These are phyloP conservation scores for Paraphaeosphaeria minitans DNA, from an alignment of 2,329 filamentous ascomycete species.

Conservation along the genomic window DNA sequence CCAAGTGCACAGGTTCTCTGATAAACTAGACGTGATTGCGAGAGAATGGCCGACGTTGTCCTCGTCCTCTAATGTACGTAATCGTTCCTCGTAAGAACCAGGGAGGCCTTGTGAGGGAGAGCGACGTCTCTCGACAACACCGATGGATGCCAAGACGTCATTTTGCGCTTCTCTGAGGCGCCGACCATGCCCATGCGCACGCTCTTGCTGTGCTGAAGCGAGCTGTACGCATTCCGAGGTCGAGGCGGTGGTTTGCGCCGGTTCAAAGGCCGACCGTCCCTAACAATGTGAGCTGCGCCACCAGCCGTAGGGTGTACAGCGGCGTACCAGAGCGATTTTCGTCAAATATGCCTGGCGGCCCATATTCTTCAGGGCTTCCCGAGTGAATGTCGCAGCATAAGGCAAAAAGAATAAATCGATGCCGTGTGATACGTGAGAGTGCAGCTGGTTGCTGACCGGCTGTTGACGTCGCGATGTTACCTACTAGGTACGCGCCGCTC, in stretches of 20 bases:
- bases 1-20: conserved; percentile 40
- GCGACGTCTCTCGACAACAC: conserved; percentile 51
- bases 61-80: conserved; percentile 39
- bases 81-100: conserved; percentile 32
- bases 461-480: conserved; percentile 13
- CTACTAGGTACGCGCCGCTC: conserved; percentile 12
- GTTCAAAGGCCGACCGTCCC: conserved; percentile 51
- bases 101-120: conserved; percentile 33
- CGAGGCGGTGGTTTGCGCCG: conserved; percentile 28
- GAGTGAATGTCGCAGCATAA: background rate
- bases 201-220: conserved; percentile 29
- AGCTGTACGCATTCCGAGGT: conserved; percentile 38
- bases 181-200: conserved; percentile 47
- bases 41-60: conserved; percentile 35
- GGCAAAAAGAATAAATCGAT: background rate
- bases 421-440: background rate
- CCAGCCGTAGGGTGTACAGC: background rate
- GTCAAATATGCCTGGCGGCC: conserved; percentile 45
- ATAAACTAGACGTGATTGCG: conserved; percentile 28
- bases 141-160: conserved; percentile 54
- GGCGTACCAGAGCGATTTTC: conserved; percentile 45
- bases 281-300: conserved; percentile 28
- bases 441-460: conserved; percentile 1
- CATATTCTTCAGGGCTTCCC: conserved; percentile 24
- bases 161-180: conserved; percentile 54